phyloP scores from a whole-genome alignment of 495 filamentous ascomycete species.

The Viridothelium virens region DNA sequence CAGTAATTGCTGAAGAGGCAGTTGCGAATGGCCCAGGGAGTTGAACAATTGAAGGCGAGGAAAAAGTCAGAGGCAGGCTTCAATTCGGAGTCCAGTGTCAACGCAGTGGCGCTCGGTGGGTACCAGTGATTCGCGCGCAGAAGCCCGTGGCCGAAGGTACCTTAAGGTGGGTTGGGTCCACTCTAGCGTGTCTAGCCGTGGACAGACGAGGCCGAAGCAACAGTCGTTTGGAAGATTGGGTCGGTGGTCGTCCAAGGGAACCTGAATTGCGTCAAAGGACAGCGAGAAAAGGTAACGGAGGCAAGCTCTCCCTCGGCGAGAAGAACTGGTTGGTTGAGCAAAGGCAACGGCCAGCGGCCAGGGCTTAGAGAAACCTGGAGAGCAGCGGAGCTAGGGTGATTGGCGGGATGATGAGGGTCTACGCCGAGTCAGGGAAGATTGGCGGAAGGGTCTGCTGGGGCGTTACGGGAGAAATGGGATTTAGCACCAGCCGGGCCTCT shows the following conservation, averaged over 20 bases:
- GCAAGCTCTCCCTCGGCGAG: constrained; percentile 4
- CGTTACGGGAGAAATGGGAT: constrained; percentile 11
- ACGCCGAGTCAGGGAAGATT: not conserved
- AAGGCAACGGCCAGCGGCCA: not conserved
- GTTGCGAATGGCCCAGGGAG: not conserved
- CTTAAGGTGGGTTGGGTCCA: not conserved
- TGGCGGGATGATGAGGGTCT: constrained; percentile 4
- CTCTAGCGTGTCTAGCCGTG: not conserved
- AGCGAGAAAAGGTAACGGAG: constrained; percentile 1
- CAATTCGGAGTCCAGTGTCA: not conserved
- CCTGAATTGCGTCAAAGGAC: constrained; percentile 10
- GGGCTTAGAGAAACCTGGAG: constrained; percentile 7
- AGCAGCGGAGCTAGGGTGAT: constrained; percentile 6
- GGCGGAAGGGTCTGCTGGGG: constrained; percentile 9
- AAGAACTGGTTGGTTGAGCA: constrained; percentile 6
- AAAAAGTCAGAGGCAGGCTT: not conserved
- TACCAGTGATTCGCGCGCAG: constrained; percentile 2
- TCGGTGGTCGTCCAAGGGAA: constrained; percentile 1
- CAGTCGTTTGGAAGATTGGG: not conserved
- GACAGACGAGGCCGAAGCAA: not conserved
- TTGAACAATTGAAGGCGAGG: not conserved
- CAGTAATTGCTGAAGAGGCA: constrained; percentile 2
- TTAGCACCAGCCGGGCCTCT: not conserved
- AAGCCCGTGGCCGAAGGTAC: not conserved
- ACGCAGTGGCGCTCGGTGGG: constrained; percentile 2